Conservation (phyloP, 2,329 filamentous ascomycete species). For the Hysterium pulicare region DNA sequence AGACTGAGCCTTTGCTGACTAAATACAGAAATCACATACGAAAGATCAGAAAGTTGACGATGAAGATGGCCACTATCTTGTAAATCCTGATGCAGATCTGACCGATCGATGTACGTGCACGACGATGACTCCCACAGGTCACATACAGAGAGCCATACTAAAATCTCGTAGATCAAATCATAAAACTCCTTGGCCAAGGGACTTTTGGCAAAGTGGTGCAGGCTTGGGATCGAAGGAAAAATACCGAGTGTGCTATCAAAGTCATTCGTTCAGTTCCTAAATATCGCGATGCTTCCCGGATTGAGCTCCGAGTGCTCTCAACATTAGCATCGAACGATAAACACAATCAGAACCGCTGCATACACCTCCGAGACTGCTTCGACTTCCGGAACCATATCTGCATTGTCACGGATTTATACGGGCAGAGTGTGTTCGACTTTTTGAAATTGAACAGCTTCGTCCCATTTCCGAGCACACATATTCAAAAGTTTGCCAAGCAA, state of each 20-base stretch:
- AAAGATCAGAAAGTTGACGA: constrained; percentile 79
- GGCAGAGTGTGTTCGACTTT: constrained; percentile 97
- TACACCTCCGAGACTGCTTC: constrained; percentile 94
- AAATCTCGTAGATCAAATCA: constrained; percentile 68
- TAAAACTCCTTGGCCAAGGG: constrained; percentile 87
- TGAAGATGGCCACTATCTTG: constrained; percentile 95
- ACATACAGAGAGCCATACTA: constrained; percentile 10
- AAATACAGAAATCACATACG: constrained; percentile 42
- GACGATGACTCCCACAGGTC: background rate
- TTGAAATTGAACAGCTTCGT: constrained; percentile 93
- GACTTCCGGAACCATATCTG: constrained; percentile 97
- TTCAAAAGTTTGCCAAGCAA: constrained; percentile 93
- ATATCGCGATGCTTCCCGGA: constrained; percentile 92
- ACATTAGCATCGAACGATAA: constrained; percentile 90
- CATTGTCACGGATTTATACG: constrained; percentile 72
- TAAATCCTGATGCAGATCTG: constrained; percentile 78
- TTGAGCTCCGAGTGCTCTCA: constrained; percentile 87
- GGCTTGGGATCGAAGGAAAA: constrained; percentile 74
- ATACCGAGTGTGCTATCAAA: constrained; percentile 87
- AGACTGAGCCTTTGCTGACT: constrained; percentile 11
- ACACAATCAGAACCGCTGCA: constrained; percentile 91
- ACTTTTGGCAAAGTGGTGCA: constrained; percentile 98
- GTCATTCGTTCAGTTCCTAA: constrained; percentile 98
- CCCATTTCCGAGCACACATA: constrained; percentile 96
- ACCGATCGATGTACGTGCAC: constrained; percentile 86